Conservation (phyloP, 371 early-diverging fungal species). For the Mortierella sp. region DNA sequence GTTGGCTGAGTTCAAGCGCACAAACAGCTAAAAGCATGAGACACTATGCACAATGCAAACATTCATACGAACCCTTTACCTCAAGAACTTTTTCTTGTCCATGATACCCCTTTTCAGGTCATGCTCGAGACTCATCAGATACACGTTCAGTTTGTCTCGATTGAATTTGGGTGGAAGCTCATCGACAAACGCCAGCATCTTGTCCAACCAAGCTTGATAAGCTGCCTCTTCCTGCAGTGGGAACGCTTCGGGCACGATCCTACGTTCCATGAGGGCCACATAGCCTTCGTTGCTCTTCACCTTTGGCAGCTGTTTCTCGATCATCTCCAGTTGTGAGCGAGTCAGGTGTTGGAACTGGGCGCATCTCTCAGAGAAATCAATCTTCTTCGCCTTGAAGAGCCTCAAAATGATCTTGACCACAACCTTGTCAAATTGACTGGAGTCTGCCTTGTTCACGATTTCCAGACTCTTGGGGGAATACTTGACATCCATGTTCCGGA, state of each 20-base stretch:
- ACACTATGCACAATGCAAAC: too few species aligned
- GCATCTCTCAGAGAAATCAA: constrained; percentile 2
- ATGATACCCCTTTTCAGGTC: constrained; percentile 26
- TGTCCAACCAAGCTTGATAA: constrained; percentile 31
- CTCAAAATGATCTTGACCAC: constrained; percentile 28
- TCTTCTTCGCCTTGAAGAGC: constrained; percentile 10
- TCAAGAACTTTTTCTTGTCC: constrained; percentile 38
- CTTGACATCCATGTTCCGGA: constrained; percentile 1
- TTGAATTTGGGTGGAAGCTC: constrained; percentile 45
- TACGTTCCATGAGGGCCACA: constrained; percentile 28
- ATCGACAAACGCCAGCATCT: constrained; percentile 36
- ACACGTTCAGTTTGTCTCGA: constrained; percentile 34
- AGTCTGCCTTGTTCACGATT: constrained; percentile 31
- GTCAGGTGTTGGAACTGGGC: constrained; percentile 16
- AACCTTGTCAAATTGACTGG: constrained; percentile 25
- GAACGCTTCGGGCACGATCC: constrained; percentile 29
- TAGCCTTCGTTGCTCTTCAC: constrained; percentile 33
- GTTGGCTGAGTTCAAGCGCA: background rate
- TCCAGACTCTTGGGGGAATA: constrained; percentile 42
- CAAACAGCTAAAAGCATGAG: background rate
- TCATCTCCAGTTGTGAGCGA: constrained; percentile 24
- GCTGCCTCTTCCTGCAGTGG: constrained; percentile 18
- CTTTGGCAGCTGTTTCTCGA: constrained; percentile 11
- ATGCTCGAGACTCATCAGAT: constrained; percentile 29
- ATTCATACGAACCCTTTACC: constrained; percentile 5